Evolutionary conservation across 1,139 yeast species (phyloP).

Genomic region (Blastobotrys serpentis): DNA sequence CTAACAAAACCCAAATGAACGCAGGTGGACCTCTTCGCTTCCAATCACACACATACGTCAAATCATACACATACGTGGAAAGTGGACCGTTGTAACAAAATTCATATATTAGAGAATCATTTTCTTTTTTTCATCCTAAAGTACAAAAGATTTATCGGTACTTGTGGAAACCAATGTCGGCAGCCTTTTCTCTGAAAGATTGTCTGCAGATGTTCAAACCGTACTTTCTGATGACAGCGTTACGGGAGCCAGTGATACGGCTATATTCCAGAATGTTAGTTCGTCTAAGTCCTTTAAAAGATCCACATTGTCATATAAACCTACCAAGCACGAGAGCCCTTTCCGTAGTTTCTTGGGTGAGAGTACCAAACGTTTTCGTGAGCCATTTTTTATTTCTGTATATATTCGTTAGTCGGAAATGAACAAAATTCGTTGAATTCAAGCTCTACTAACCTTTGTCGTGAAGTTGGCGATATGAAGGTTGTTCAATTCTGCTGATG

Average conservation of each 20-base stretch:
- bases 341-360: constrained; percentile 99
- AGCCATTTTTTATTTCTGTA: constrained; percentile 66
- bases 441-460: constrained; percentile 10
- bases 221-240: constrained; percentile 99
- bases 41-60: no score
- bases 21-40: background rate
- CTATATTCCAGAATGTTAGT: constrained; percentile 23
- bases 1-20: no score
- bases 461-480: constrained; percentile 10
- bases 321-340: constrained; percentile 98
- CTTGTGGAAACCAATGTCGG: constrained; percentile 99
- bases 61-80: no score
- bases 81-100: background rate
- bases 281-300: constrained; percentile 14
- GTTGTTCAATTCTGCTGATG: constrained; percentile 2
- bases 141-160: constrained; percentile 65
- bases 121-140: constrained; percentile 10
- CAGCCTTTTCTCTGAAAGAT: constrained; percentile 99
- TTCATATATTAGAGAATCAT: constrained; percentile 12
- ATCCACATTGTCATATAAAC: constrained; percentile 19
- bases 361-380: constrained; percentile 99
- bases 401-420: background rate
- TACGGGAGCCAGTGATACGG: constrained; percentile 98
- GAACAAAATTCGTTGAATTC: no score
- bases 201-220: constrained; percentile 99